Base-by-base conservation (phyloP, 2,329 filamentous ascomycete species). In the Phyllosticta citrichinensis region DNA sequence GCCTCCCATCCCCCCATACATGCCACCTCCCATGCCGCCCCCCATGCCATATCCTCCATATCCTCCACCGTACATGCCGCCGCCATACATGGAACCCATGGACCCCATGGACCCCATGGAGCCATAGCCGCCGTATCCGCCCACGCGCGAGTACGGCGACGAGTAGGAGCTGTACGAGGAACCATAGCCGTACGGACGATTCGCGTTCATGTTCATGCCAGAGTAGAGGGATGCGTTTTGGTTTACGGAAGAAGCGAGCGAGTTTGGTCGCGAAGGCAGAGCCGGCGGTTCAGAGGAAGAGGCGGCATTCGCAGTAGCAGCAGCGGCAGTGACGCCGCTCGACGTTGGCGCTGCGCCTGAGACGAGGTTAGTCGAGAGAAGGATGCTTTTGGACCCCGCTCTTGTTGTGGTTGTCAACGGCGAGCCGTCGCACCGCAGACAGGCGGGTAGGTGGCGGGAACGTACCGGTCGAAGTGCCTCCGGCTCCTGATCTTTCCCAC, bases 191-290 rank as follows among this genome's bases (percentile, higher is more conserved):
- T 84, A 83, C 2, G 80, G 81, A 64, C 83, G 75, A 67, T 81
- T 83, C 40, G 40, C 40, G 25, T 77, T 74, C 54, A 55, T 55
- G 61, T 81, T 82, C 70, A 84, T 84, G 8, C 78, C 77, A 2
- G 88, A 91, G 73, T 96, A 96, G 63, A 87, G 87, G 5, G 90
- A 87, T 52, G 92, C 91, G 69, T 92, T 97, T 71, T 89, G 89
- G 73, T 94, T 96, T 54, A 95, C 89, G 35, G 92, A 81, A 2
- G 88, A 82, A 65, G 85, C 84, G 63, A 97, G 83, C 11, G 89
- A 85, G 58, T 87, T 85, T 8, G 94, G 92, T 65, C 91, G 84
- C 61, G 90, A 86, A 55, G 94, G 94, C 22, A 97, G 76, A 22
- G 87, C 82, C 27, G 93, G 93, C 22, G 81, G 76, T 61, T 74